These are phyloP conservation scores for Pichia gijzeniarum DNA, from an alignment of 805 yeast genomes.

Conservation along the genomic window DNA sequence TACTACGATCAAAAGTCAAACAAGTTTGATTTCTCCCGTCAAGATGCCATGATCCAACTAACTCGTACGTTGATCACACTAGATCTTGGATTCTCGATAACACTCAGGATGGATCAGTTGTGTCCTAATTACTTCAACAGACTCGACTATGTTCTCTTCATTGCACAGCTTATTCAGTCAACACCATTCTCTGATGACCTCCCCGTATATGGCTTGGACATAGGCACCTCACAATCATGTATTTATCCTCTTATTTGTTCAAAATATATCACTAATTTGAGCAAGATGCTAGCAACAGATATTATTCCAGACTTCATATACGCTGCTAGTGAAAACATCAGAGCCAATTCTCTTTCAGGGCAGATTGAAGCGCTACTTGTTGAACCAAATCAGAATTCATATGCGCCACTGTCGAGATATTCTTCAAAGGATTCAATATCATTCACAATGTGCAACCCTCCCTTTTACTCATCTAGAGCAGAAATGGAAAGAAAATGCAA, in stretches of 20 bases:
- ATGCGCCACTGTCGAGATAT: background rate
- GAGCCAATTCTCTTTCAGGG: slow-evolving; percentile 22
- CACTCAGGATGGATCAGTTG: slow-evolving; percentile 16
- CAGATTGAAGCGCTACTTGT: slow-evolving; percentile 16
- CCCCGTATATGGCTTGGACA: slow-evolving; percentile 32
- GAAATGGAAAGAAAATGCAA: slow-evolving; percentile 27
- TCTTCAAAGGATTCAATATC: slow-evolving; percentile 10
- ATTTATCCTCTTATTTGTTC: slow-evolving; percentile 40
- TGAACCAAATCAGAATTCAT: slow-evolving; percentile 4
- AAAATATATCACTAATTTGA: slow-evolving; percentile 10
- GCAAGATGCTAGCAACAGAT: slow-evolving; percentile 35
- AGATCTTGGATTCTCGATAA: slow-evolving; percentile 16
- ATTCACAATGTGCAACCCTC: slow-evolving; percentile 48
- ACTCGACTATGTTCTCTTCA: slow-evolving; percentile 23
- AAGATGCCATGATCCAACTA: slow-evolving; percentile 19
- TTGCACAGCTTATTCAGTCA: slow-evolving; percentile 12
- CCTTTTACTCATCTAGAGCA: slow-evolving; percentile 35
- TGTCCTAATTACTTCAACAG: slow-evolving; percentile 31
- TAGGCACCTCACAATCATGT: slow-evolving; percentile 46
- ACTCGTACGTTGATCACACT: slow-evolving; percentile 18
- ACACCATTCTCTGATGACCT: background rate
- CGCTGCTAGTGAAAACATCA: slow-evolving; percentile 26
- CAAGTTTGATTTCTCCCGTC: slow-evolving; percentile 19
- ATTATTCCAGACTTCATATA: slow-evolving; percentile 31
- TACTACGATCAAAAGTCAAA: slow-evolving; percentile 10